These are phyloP conservation scores for Melanomma pulvis-pyrius DNA, from an alignment of 495 filamentous ascomycete genomes.

Conservation along the genomic window DNA sequence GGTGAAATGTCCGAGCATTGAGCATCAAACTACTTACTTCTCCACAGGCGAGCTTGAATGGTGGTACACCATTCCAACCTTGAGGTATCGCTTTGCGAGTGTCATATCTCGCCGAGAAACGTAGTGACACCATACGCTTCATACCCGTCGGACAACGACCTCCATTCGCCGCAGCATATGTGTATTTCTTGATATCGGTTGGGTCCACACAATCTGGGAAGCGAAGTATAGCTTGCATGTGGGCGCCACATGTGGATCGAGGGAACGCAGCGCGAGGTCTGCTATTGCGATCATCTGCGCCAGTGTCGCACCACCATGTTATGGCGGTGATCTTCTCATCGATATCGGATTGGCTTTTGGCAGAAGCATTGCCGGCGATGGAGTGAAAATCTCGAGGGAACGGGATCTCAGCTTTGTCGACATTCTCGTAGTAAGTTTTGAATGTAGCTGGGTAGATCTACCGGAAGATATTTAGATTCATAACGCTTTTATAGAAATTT, in stretches of 20 bases:
- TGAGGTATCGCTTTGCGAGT: conserved; percentile 25
- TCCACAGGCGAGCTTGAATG: conserved; percentile 25
- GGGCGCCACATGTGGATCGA: conserved; percentile 16
- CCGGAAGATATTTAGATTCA: not conserved
- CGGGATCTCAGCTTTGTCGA: conserved; percentile 25
- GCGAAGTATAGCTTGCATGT: conserved; percentile 23
- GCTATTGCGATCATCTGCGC: conserved; percentile 12
- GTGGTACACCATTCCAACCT: conserved; percentile 24
- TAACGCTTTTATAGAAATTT: not conserved
- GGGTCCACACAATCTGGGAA: conserved; percentile 27
- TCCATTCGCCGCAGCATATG: conserved; percentile 27
- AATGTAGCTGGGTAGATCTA: conserved; percentile 25
- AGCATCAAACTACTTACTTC: conserved; percentile 14
- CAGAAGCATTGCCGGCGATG: conserved; percentile 23
- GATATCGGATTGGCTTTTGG: conserved; percentile 23
- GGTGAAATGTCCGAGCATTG: not conserved
- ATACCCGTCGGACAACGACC: conserved; percentile 13
- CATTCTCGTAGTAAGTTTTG: conserved; percentile 30
- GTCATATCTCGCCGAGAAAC: conserved; percentile 19
- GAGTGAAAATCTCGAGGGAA: conserved; percentile 18
- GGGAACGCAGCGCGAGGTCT: conserved; percentile 18
- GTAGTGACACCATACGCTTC: conserved; percentile 17
- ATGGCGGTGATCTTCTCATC: conserved; percentile 20
- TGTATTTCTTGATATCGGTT: conserved; percentile 9
- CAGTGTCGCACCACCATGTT: conserved; percentile 29